Conservation (phyloP, 129 eudicot genomes). For the Escallonia rubra region DNA sequence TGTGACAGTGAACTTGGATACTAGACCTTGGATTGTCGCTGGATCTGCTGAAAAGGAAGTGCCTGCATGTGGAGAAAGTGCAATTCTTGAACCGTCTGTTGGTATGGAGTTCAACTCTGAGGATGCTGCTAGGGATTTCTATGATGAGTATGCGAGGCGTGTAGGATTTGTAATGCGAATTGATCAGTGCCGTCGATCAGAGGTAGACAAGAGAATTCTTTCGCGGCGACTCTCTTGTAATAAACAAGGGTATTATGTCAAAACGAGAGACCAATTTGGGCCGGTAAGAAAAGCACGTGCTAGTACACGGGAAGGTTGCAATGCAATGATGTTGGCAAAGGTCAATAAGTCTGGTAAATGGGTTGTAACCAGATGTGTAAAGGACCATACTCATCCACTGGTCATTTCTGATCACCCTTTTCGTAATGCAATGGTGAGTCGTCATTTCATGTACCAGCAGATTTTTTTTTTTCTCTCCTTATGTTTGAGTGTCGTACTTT, state of each 20-base stretch:
- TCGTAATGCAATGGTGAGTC: conserved; percentile 27
- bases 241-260: conserved; percentile 43
- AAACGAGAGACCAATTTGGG: conserved; percentile 38
- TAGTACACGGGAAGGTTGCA: conserved; percentile 49
- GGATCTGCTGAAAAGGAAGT: conserved; percentile 20
- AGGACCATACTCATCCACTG: conserved; percentile 49
- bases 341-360: conserved; percentile 39
- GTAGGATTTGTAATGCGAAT: conserved; percentile 49
- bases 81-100: conserved; percentile 33
- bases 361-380: conserved; percentile 40
- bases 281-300: conserved; percentile 31
- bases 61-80: conserved; percentile 16
- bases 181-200: conserved; percentile 52
- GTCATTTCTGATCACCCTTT: conserved; percentile 25
- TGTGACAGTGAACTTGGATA: conserved; percentile 20
- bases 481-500: neutral
- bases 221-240: conserved; percentile 50
- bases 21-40: conserved; percentile 16
- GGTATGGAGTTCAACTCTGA: conserved; percentile 49
- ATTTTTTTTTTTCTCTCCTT: neutral
- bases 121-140: conserved; percentile 47
- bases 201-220: conserved; percentile 39
- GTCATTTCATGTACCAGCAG: conserved; percentile 1
- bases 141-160: conserved; percentile 38
- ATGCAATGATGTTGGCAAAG: conserved; percentile 49